These are phyloP conservation scores for Salinomyces thailandicus DNA, from an alignment of 2,329 filamentous ascomycete species.

Conservation along the genomic window DNA sequence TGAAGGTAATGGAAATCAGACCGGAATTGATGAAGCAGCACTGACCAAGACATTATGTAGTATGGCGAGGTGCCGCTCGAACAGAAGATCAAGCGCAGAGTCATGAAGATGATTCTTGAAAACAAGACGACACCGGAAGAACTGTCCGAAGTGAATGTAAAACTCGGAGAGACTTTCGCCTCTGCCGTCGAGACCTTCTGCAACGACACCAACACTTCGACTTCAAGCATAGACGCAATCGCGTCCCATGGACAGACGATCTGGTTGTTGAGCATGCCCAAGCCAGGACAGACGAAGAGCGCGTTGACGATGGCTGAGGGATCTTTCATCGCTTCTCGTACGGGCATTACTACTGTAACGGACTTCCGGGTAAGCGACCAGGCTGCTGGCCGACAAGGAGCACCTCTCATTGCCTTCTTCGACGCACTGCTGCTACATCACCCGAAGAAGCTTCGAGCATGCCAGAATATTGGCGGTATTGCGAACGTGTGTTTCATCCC, in stretches of 20 bases:
- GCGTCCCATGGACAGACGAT: conserved; percentile 51
- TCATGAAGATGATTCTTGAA: conserved; percentile 48
- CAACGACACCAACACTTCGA: conserved; percentile 32
- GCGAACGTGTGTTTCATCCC: conserved; percentile 52
- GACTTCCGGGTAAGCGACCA: conserved; percentile 50
- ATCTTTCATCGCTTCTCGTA: conserved; percentile 43
- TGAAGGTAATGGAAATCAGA: conserved; percentile 17
- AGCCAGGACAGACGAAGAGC: conserved; percentile 35
- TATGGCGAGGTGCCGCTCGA: conserved; percentile 48
- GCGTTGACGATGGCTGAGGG: conserved; percentile 50
- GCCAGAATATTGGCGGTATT: conserved; percentile 53
- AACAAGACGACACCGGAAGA: conserved; percentile 44
- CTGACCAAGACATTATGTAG: too few species aligned
- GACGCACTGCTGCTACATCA: conserved; percentile 48
- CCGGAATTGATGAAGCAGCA: too few species aligned
- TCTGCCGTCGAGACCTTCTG: conserved; percentile 43
- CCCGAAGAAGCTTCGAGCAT: conserved; percentile 46
- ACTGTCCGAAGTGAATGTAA: conserved; percentile 47
- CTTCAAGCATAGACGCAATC: conserved; percentile 42
- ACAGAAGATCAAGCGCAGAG: conserved; percentile 43
- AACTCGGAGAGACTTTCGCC: conserved; percentile 48
- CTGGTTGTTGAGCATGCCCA: conserved; percentile 46
- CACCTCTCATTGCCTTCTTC: conserved; percentile 48
- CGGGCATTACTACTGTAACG: conserved; percentile 48
- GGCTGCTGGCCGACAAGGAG: conserved; percentile 45